Conservation (phyloP, 2,329 filamentous ascomycete species). For the Drechslera avenae region DNA sequence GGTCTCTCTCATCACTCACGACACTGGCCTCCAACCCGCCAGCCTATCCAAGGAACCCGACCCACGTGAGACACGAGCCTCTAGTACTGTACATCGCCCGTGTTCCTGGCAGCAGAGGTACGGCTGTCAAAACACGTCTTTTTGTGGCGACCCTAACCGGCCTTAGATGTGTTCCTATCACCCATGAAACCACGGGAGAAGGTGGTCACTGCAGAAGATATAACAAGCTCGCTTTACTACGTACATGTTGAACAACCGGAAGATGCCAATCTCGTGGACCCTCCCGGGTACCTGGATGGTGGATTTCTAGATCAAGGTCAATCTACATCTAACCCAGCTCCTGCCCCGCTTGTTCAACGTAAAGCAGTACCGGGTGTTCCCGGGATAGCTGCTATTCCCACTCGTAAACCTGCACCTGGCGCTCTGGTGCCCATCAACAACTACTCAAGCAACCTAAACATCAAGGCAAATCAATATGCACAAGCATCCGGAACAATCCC, state of each 20-base stretch:
- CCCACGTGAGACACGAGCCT: slow-evolving; percentile 69
- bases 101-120: slow-evolving; percentile 89
- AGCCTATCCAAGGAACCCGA: slow-evolving; percentile 78
- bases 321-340: slow-evolving; percentile 12
- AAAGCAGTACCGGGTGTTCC: slow-evolving; percentile 33
- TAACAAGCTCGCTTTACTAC: slow-evolving; percentile 88
- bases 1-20: slow-evolving; percentile 80
- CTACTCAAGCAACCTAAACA: slow-evolving; percentile 38
- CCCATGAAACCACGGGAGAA: slow-evolving; percentile 87
- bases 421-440: slow-evolving; percentile 33
- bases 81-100: slow-evolving; percentile 89
- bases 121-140: slow-evolving; percentile 26
- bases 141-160: slow-evolving; percentile 20
- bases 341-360: slow-evolving; percentile 33
- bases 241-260: slow-evolving; percentile 76
- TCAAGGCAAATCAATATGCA: slow-evolving; percentile 25
- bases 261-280: slow-evolving; percentile 45
- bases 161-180: slow-evolving; percentile 84
- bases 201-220: slow-evolving; percentile 85
- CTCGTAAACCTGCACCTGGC: slow-evolving; percentile 37
- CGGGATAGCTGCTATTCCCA: slow-evolving; percentile 15
- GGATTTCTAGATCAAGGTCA: slow-evolving; percentile 17
- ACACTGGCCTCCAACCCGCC: slow-evolving; percentile 84
- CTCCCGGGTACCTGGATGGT: slow-evolving; percentile 19
- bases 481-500: slow-evolving; percentile 22